A percentile compares a stretch with the other conserved stretches of the same genome.
Evolutionary conservation across 805 yeast species (phyloP).

Genomic region (Clavispora phyllophila): DNA sequence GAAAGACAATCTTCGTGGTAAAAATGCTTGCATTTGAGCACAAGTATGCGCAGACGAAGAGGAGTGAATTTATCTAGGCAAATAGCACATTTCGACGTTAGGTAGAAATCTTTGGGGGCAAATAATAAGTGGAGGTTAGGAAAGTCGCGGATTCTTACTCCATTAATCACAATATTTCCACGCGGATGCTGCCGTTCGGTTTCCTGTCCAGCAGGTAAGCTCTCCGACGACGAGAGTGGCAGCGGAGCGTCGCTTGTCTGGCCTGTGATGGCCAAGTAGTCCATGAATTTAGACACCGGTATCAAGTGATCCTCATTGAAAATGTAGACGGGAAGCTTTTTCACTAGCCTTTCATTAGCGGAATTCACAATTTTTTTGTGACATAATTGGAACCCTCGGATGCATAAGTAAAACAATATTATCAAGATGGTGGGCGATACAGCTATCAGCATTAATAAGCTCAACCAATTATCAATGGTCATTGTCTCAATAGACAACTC

Average conservation of each 20-base stretch:
- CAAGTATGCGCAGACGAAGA: conserved; percentile 43
- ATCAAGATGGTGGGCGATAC: conserved; percentile 39
- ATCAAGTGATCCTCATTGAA: conserved; percentile 33
- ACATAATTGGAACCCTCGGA: conserved; percentile 26
- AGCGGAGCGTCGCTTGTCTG: conserved; percentile 19
- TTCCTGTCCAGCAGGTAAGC: conserved; percentile 4
- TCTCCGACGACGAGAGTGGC: conserved; percentile 12
- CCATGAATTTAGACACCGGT: conserved; percentile 18
- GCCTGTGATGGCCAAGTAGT: conserved; percentile 28
- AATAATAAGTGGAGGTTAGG: conserved; percentile 5
- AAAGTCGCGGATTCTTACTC: conserved; percentile 6
- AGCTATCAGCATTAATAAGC: conserved; percentile 36
- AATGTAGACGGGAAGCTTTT: conserved; percentile 33
- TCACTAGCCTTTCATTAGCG: conserved; percentile 29
- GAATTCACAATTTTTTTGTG: conserved; percentile 22
- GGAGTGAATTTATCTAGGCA: conserved; percentile 52
- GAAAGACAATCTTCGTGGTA: conserved; percentile 55
- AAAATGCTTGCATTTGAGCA: conserved; percentile 56
- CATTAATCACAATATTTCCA: conserved; percentile 4
- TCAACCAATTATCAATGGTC: conserved; percentile 33
- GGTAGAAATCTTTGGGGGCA: conserved; percentile 9
- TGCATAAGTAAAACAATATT: conserved; percentile 26
- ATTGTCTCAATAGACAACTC: conserved; percentile 25
- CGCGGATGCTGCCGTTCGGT: background rate
- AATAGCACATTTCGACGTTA: conserved; percentile 52